Evolutionary conservation across 2,329 filamentous ascomycete genomes (phyloP).

Genomic region (Apiospora pterosperma): DNA sequence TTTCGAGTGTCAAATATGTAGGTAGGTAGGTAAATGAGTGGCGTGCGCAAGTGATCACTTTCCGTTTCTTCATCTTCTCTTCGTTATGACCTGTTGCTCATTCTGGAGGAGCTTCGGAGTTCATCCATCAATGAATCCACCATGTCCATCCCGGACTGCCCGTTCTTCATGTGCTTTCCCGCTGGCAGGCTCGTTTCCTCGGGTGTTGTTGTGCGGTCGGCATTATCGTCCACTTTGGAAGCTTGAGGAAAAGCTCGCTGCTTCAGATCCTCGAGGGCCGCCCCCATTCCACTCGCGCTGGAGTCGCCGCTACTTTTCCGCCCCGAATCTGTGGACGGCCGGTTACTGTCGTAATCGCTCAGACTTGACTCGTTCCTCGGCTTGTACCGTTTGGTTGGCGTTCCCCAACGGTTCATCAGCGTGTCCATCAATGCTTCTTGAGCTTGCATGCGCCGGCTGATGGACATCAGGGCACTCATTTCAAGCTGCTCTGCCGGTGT

Average conservation of each 20-base stretch:
- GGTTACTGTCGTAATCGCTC: neutral
- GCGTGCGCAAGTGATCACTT: neutral
- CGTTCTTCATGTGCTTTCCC: neutral
- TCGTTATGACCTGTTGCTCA: neutral
- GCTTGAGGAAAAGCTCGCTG: neutral
- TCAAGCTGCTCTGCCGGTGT: neutral
- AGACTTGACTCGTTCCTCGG: neutral
- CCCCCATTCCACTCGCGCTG: neutral
- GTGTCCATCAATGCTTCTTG: conserved; percentile 9
- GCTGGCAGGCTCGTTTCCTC: neutral
- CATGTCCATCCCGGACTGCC: neutral
- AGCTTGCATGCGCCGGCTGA: conserved; percentile 8
- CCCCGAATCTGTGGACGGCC: neutral
- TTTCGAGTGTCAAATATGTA: neutral
- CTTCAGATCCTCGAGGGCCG: neutral
- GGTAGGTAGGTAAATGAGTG: neutral
- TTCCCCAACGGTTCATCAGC: conserved; percentile 9
- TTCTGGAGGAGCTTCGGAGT: neutral
- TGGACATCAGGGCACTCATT: conserved; percentile 2
- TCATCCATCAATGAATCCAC: neutral
- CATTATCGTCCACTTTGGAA: neutral
- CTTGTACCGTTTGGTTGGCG: neutral
- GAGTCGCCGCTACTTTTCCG: neutral
- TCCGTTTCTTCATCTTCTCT: neutral
- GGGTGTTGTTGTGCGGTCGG: neutral